Percentiles rank a stretch among this genome's conserved stretches.
Conservation (phyloP, 768 basidiomycete genomes). For the Gymnopilus junonius region DNA sequence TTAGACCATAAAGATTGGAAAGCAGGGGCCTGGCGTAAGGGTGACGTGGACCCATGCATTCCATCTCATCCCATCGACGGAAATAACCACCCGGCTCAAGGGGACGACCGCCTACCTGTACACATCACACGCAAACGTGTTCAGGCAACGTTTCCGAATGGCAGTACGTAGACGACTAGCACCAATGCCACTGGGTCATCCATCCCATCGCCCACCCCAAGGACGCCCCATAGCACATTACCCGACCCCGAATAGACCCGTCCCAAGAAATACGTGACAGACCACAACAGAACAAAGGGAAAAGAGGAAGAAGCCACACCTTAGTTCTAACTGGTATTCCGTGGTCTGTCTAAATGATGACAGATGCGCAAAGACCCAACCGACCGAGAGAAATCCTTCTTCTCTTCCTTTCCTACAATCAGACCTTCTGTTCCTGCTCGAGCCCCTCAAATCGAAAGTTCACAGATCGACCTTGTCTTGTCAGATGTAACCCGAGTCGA, state of each 20-base stretch:
- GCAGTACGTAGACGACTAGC: neutral
- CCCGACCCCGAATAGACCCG: neutral
- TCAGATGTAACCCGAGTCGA: neutral
- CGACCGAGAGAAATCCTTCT: neutral
- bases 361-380: neutral
- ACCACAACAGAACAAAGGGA: neutral
- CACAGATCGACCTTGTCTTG: neutral
- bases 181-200: neutral
- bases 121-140: constrained; percentile 1
- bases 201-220: neutral
- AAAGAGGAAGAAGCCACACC: neutral
- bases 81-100: neutral
- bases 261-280: neutral
- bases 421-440: neutral
- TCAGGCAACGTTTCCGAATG: neutral
- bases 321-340: neutral
- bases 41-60: neutral
- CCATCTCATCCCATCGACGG: neutral
- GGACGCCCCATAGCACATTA: neutral
- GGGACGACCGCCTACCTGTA: neutral
- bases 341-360: neutral
- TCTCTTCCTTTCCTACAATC: neutral
- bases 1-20: neutral
- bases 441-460: neutral
- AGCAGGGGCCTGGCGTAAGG: neutral